Base-by-base conservation (phyloP, 2,329 filamentous ascomycete species). In the Aspergillus sergii region DNA sequence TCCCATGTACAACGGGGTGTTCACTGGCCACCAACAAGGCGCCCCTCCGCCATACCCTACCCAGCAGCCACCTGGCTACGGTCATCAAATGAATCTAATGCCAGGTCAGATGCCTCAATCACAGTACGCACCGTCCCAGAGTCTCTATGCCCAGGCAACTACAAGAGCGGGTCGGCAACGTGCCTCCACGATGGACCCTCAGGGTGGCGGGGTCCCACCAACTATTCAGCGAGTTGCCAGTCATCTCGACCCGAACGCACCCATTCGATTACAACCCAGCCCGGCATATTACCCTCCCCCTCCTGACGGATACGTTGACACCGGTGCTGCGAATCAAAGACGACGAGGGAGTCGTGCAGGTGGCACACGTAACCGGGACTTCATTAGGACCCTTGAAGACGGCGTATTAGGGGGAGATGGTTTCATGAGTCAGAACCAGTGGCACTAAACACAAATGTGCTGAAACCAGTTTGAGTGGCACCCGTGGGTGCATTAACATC, bases 211-310 rank as follows among this genome's bases (percentile, higher is more conserved):
- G 2, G 97, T 99, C 63, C 95, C 95, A 6, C 90, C 92, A 16
- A 90, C 94, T 3, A 92, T 99, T 63, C 95, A 99, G 79, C 87
- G 95, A 70, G 95, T 99, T 26, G 95, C 95, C 48, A 97, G 93
- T 75, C 94, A 98, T 78, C 86, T 99, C 51, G 95, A 99, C 74
- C 95, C 95, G 1, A 98, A 89, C 71, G 92, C 94, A 64, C 95
- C 95, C 0, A 98, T 99, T 72, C 88, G 95, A 57, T 80, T 98
- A 61, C 95, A 99, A 75, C 95, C 95, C 2, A 97, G 93, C 71
- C 95, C 95, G 6, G 95, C 95, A 1, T 99, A 99, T 79, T 99
- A 98, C 72, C 95, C 95, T 12, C 95, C 95, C 23, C 92, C 94
- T 2, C 89, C 91, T 8, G 94, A 98, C 68, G 92, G 93, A 11